These are phyloP conservation scores for Exophiala phaeomuriformis DNA, from an alignment of 2,329 filamentous ascomycete species.

Conservation along the genomic window DNA sequence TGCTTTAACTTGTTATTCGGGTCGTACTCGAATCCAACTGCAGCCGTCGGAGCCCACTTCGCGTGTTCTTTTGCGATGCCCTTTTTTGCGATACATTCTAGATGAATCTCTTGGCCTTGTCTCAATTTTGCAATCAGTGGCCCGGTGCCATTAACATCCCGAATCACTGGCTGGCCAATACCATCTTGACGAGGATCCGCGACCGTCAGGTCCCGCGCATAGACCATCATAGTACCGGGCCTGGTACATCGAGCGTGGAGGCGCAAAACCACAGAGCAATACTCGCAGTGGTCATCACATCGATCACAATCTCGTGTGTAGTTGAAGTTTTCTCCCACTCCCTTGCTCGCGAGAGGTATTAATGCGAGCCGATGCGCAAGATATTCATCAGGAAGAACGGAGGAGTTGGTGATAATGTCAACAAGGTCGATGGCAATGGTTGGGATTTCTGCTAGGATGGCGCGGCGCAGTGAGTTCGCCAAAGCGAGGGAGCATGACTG, in stretches of 20 bases:
- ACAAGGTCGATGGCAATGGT: constrained; percentile 93
- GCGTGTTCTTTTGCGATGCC: constrained; percentile 98
- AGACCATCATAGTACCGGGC: constrained; percentile 76
- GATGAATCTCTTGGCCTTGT: constrained; percentile 78
- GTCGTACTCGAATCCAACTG: constrained; percentile 95
- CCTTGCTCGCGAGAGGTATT: constrained; percentile 76
- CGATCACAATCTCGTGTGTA: constrained; percentile 86
- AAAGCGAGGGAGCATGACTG: constrained; percentile 82
- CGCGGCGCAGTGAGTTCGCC: constrained; percentile 83
- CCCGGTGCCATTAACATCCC: constrained; percentile 72
- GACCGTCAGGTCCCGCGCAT: constrained; percentile 78
- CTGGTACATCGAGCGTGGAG: constrained; percentile 74
- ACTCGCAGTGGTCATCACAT: constrained; percentile 89
- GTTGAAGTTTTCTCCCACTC: constrained; percentile 68
- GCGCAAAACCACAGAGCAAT: constrained; percentile 77
- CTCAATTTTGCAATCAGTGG: constrained; percentile 84
- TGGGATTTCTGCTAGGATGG: constrained; percentile 88
- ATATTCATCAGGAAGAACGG: constrained; percentile 94
- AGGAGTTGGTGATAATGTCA: constrained; percentile 85
- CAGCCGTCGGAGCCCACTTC: constrained; percentile 91
- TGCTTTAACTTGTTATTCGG: constrained; percentile 93
- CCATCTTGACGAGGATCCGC: constrained; percentile 63
- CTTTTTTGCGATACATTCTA: constrained; percentile 93
- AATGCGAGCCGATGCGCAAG: constrained; percentile 86
- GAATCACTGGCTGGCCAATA: constrained; percentile 75